A percentile compares a stretch with the other conserved stretches of the same genome.
phyloP scores from a whole-genome alignment of 2,329 filamentous ascomycete genomes.

The Fusarium sp. region DNA sequence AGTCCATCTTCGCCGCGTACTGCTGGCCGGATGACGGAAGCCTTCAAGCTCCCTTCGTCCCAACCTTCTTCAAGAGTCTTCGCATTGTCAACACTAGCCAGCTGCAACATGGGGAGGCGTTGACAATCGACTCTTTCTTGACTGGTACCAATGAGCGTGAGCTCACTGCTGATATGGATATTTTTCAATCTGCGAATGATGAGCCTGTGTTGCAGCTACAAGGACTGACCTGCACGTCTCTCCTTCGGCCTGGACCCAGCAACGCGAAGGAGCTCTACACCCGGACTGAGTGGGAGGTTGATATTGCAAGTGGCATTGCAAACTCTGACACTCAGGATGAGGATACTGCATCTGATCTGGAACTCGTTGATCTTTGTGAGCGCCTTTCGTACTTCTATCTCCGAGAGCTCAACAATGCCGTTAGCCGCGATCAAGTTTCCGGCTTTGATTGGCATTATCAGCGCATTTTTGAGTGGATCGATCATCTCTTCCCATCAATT shows the following conservation, averaged over 20 bases:
- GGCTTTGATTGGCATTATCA: neutral
- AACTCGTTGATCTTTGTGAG: slow-evolving; percentile 4
- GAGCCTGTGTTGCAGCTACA: neutral
- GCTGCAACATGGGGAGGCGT: neutral
- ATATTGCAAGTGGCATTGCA: neutral
- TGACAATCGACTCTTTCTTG: slow-evolving; percentile 1
- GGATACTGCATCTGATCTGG: neutral
- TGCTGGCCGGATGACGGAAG: slow-evolving; percentile 48
- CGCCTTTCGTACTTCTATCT: slow-evolving; percentile 5
- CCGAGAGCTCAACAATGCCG: neutral
- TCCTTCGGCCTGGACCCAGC: neutral
- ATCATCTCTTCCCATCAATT: neutral
- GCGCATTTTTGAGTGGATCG: slow-evolving; percentile 4
- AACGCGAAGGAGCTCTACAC: slow-evolving; percentile 3
- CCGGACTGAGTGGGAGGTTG: slow-evolving; percentile 1
- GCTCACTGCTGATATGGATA: neutral
- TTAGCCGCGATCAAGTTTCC: neutral
- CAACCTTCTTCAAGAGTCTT: slow-evolving; percentile 1
- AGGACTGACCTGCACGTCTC: slow-evolving; percentile 3
- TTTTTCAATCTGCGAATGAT: neutral
- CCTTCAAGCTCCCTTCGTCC: slow-evolving; percentile 48
- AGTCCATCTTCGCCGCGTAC: slow-evolving; percentile 48
- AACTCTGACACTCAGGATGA: neutral
- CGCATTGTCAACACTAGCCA: slow-evolving; percentile 6
- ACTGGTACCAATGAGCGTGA: neutral